Percentiles rank a stretch among this genome's conserved stretches.
These are phyloP conservation scores for Helianthus annuus DNA, from an alignment of 129 eudicot genomes.

Conservation along the genomic window DNA sequence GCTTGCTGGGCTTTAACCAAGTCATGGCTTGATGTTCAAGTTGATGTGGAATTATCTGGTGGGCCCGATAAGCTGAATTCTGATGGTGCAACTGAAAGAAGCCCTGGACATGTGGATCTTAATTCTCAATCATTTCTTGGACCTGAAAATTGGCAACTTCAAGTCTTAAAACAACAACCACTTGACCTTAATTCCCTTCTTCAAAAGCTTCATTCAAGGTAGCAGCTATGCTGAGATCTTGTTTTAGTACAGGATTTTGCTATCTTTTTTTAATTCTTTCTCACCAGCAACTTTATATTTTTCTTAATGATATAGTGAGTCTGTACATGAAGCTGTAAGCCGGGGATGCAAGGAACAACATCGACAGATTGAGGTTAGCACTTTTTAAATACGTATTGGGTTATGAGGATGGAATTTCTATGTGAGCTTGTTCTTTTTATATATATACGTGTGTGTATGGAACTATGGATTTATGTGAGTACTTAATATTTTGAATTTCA, in stretches of 20 bases:
- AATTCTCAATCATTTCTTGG: conserved; percentile 53
- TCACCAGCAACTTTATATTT: conserved; percentile 8
- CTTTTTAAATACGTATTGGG: not conserved
- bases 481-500: not conserved
- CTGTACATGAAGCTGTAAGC: conserved; percentile 82
- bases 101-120: conserved; percentile 52
- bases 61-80: conserved; percentile 47
- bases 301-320: conserved; percentile 47
- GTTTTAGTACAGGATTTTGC: not conserved
- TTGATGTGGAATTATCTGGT: conserved; percentile 80
- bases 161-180: conserved; percentile 84
- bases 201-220: conserved; percentile 97
- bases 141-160: conserved; percentile 90
- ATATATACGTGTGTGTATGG: not conserved
- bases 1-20: conserved; percentile 99
- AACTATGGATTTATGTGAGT: not conserved
- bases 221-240: conserved; percentile 21
- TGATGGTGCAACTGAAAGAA: conserved; percentile 61
- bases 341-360: conserved; percentile 97
- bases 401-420: not conserved
- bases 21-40: conserved; percentile 93
- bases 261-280: not conserved
- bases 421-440: conserved; percentile 5
- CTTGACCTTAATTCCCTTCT: conserved; percentile 78
- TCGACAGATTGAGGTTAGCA: conserved; percentile 81